Conservation (phyloP, 805 yeast species). For the Ogataea ramenticola region DNA sequence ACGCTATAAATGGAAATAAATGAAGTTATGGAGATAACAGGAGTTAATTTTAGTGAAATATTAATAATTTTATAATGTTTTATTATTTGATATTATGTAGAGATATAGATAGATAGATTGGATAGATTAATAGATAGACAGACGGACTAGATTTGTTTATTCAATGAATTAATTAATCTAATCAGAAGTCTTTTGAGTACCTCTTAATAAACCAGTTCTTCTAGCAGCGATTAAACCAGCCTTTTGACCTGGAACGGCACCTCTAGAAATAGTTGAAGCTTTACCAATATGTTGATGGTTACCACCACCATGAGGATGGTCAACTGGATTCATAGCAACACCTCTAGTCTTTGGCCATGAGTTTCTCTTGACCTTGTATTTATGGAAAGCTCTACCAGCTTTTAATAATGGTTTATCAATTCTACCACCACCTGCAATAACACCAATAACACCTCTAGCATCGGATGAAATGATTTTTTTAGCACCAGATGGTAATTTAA, state of each 20-base stretch:
- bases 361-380: constrained; percentile 99
- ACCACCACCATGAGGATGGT: constrained; percentile 99
- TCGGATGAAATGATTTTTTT: constrained; percentile 92
- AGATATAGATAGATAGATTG: not conserved
- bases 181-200: constrained; percentile 46
- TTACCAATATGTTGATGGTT: constrained; percentile 99
- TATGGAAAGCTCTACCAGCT: constrained; percentile 99
- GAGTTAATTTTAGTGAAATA: too few relatives aligned
- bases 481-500: constrained; percentile 98
- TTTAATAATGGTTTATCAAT: constrained; percentile 98
- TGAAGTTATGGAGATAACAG: too few relatives aligned
- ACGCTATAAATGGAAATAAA: too few relatives aligned
- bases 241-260: constrained; percentile 99
- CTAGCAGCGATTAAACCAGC: constrained; percentile 99
- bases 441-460: constrained; percentile 99
- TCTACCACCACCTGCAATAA: constrained; percentile 99
- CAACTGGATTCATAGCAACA: constrained; percentile 99
- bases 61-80: not conserved
- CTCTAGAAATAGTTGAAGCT: constrained; percentile 98
- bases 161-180: not conserved
- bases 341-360: constrained; percentile 99
- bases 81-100: not conserved
- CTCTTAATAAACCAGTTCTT: constrained; percentile 99
- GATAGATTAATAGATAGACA: too few relatives aligned
- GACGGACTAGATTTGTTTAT: not conserved